These are phyloP conservation scores for Diutina neorugosa DNA, from an alignment of 1,139 yeast genomes.

Conservation along the genomic window DNA sequence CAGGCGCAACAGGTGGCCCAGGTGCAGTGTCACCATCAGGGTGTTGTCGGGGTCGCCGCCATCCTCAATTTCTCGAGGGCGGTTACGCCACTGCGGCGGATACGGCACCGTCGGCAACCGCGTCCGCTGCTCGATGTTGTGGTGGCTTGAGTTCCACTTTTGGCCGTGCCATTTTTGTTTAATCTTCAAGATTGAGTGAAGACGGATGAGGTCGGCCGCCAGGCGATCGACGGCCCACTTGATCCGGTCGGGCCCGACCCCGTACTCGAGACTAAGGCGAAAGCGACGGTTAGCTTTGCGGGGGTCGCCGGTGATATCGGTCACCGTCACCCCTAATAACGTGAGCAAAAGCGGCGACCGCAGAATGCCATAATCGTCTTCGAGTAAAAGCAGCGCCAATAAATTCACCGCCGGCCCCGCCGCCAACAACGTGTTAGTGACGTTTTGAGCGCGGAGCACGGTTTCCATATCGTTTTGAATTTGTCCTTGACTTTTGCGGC, in stretches of 20 bases:
- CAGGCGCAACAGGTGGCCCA: neutral
- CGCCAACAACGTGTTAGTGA: slow-evolving; percentile 50
- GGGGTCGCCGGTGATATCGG: slow-evolving; percentile 34
- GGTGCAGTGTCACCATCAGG: neutral
- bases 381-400: slow-evolving; percentile 61
- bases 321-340: slow-evolving; percentile 54
- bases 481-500: neutral
- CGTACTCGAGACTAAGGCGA: slow-evolving; percentile 72
- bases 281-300: slow-evolving; percentile 42
- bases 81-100: neutral
- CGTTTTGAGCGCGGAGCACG: slow-evolving; percentile 44
- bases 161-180: slow-evolving; percentile 6
- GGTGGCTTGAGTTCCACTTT: neutral
- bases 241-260: slow-evolving; percentile 69
- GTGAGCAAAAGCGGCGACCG: slow-evolving; percentile 76
- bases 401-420: slow-evolving; percentile 77
- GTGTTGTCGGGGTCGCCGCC: neutral
- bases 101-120: neutral
- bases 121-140: neutral
- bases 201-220: slow-evolving; percentile 52
- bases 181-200: slow-evolving; percentile 60
- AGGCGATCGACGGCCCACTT: slow-evolving; percentile 74
- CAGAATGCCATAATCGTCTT: slow-evolving; percentile 66
- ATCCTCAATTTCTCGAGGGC: neutral
- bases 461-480: slow-evolving; percentile 12